phyloP scores from a whole-genome alignment of 495 filamentous ascomycete genomes.

The Filosporella fistucella region DNA sequence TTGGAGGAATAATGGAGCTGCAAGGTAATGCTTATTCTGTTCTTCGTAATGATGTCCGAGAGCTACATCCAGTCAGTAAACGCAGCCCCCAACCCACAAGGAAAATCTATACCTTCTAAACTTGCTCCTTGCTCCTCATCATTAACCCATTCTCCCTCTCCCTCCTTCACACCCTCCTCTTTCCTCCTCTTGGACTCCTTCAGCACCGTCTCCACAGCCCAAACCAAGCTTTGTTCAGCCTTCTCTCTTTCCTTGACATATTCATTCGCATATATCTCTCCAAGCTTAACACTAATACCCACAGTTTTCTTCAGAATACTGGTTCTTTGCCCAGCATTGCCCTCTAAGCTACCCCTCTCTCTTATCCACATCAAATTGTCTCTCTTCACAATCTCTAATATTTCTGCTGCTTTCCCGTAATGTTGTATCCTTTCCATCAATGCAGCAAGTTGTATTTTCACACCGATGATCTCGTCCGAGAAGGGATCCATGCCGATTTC shows the following conservation, averaged over 20 bases:
- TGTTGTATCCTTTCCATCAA: constrained; percentile 72
- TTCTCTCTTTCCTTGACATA: constrained; percentile 55
- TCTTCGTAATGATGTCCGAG: constrained; percentile 69
- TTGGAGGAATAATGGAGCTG: constrained; percentile 84
- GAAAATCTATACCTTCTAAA: too few relatives aligned
- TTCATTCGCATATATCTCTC: constrained; percentile 64
- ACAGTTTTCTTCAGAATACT: constrained; percentile 69
- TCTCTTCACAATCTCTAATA: constrained; percentile 62
- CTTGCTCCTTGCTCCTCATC: constrained; percentile 67
- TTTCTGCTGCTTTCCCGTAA: constrained; percentile 59
- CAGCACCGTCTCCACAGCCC: constrained; percentile 75
- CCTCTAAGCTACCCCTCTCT: constrained; percentile 41
- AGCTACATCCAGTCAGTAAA: too few relatives aligned
- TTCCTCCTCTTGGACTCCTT: constrained; percentile 67
- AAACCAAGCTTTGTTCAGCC: constrained; percentile 70
- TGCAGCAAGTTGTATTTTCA: constrained; percentile 75
- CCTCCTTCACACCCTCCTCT: constrained; percentile 54
- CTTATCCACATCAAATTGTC: constrained; percentile 62
- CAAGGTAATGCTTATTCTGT: constrained; percentile 67
- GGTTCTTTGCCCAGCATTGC: constrained; percentile 60
- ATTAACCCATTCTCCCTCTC: constrained; percentile 71
- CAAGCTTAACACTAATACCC: constrained; percentile 73
- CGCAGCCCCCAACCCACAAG: too few relatives aligned
- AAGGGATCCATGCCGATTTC: constrained; percentile 79
- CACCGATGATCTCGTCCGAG: constrained; percentile 81